A percentile compares a stretch with the other conserved stretches of the same genome.
These are phyloP conservation scores for Cryphonectria nitschkei DNA, from an alignment of 2,329 filamentous ascomycete genomes.

Conservation along the genomic window DNA sequence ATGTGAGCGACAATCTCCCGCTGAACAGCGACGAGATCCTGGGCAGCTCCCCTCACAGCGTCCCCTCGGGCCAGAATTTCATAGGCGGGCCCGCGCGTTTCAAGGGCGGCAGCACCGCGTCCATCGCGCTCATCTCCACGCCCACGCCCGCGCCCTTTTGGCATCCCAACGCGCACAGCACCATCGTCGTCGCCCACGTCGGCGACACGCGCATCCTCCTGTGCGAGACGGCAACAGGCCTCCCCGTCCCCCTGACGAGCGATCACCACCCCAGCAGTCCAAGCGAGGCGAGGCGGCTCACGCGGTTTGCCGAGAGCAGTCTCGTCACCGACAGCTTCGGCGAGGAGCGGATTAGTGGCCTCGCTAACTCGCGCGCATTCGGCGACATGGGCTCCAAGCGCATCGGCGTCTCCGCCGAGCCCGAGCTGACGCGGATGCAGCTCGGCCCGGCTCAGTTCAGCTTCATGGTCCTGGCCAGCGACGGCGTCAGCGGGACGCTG, in stretches of 20 bases:
- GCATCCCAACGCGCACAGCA: slow-evolving; percentile 86
- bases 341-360: slow-evolving; percentile 89
- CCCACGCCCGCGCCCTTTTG: slow-evolving; percentile 92
- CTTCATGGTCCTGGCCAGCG: slow-evolving; percentile 86
- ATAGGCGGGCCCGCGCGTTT: slow-evolving; percentile 82
- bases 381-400: slow-evolving; percentile 92
- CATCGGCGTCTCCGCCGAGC: slow-evolving; percentile 91
- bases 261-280: slow-evolving; percentile 94
- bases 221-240: slow-evolving; percentile 82
- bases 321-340: slow-evolving; percentile 97
- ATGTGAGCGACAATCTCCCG: slow-evolving; percentile 69
- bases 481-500: slow-evolving; percentile 85
- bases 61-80: slow-evolving; percentile 55
- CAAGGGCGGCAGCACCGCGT: slow-evolving; percentile 91
- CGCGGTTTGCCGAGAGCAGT: slow-evolving; percentile 72
- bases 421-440: slow-evolving; percentile 80
- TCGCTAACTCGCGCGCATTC: slow-evolving; percentile 93
- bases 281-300: slow-evolving; percentile 78
- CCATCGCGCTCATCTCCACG: slow-evolving; percentile 87
- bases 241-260: slow-evolving; percentile 79
- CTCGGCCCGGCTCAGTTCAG: slow-evolving; percentile 82
- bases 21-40: slow-evolving; percentile 86
- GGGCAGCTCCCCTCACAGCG: slow-evolving; percentile 58
- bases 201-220: slow-evolving; percentile 91
- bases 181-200: slow-evolving; percentile 85